These are phyloP conservation scores for Pleurotus ostreatus DNA, from an alignment of 768 basidiomycete genomes.

Conservation along the genomic window DNA sequence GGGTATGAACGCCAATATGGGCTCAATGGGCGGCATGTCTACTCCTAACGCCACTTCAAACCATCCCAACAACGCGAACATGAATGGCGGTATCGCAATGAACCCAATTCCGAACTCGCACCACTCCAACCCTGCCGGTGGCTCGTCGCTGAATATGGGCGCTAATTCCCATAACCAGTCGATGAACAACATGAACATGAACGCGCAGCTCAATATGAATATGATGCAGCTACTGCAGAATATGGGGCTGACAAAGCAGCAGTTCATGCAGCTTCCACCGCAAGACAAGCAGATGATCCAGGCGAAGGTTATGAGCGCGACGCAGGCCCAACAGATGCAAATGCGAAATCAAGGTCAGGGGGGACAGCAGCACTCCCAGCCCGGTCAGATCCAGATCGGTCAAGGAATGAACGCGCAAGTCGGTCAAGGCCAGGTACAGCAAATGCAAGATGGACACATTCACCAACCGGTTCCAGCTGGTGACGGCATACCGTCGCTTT, in stretches of 20 bases:
- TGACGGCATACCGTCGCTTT: not conserved
- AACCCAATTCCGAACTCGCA: not conserved
- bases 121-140: not conserved
- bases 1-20: slow-evolving; percentile 1
- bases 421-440: not conserved
- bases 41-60: not conserved
- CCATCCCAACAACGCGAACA: not conserved
- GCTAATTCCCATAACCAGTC: not conserved
- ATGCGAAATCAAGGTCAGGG: slow-evolving; percentile 11
- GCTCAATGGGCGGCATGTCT: not conserved
- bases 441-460: slow-evolving; percentile 1
- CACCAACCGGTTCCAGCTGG: not conserved
- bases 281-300: slow-evolving; percentile 11
- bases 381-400: not conserved
- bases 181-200: not conserved
- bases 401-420: not conserved
- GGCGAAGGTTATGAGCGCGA: slow-evolving; percentile 9
- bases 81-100: not conserved
- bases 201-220: slow-evolving; percentile 2
- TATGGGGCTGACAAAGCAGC: slow-evolving; percentile 8
- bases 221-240: not conserved
- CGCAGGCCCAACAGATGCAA: slow-evolving; percentile 11
- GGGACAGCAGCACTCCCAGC: slow-evolving; percentile 9
- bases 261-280: slow-evolving; percentile 7
- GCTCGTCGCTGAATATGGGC: not conserved